Evolutionary conservation across 306 rosid species (phyloP).

Genomic region (Citrullus colocynthis): DNA sequence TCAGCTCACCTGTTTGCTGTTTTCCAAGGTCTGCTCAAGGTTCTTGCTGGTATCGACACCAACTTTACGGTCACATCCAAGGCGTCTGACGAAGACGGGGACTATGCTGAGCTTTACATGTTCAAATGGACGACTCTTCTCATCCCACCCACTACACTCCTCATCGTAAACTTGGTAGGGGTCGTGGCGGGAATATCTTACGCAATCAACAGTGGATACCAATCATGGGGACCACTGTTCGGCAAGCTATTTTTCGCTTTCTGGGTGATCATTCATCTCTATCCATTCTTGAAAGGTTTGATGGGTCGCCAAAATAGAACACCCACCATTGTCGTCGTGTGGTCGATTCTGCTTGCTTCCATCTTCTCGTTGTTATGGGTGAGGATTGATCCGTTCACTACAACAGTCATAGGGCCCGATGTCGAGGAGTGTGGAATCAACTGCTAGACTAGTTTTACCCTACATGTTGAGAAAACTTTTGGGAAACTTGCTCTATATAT

Average conservation of each 20-base stretch:
- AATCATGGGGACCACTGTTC: slow-evolving; percentile 94
- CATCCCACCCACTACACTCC: slow-evolving; percentile 89
- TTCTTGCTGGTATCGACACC: slow-evolving; percentile 89
- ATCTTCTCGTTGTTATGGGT: slow-evolving; percentile 93
- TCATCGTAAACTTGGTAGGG: slow-evolving; percentile 79
- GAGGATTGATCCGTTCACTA: slow-evolving; percentile 71
- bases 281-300: slow-evolving; percentile 97
- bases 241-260: slow-evolving; percentile 98
- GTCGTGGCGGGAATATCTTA: slow-evolving; percentile 91
- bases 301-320: slow-evolving; percentile 98
- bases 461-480: not conserved
- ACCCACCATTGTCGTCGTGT: slow-evolving; percentile 84
- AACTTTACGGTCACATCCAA: slow-evolving; percentile 97
- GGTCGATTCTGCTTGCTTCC: slow-evolving; percentile 90
- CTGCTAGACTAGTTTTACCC: slow-evolving; percentile 38
- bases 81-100: slow-evolving; percentile 93
- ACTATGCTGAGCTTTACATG: slow-evolving; percentile 76
- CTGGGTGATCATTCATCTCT: slow-evolving; percentile 91
- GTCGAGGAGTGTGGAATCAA: slow-evolving; percentile 80
- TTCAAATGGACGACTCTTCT: slow-evolving; percentile 97
- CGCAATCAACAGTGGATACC: slow-evolving; percentile 92
- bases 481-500: not conserved
- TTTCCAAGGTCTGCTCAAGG: slow-evolving; percentile 89
- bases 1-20: slow-evolving; percentile 89
- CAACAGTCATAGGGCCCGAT: slow-evolving; percentile 81